phyloP scores from a whole-genome alignment of 768 basidiomycete species.

The Chalciporus chontae region DNA sequence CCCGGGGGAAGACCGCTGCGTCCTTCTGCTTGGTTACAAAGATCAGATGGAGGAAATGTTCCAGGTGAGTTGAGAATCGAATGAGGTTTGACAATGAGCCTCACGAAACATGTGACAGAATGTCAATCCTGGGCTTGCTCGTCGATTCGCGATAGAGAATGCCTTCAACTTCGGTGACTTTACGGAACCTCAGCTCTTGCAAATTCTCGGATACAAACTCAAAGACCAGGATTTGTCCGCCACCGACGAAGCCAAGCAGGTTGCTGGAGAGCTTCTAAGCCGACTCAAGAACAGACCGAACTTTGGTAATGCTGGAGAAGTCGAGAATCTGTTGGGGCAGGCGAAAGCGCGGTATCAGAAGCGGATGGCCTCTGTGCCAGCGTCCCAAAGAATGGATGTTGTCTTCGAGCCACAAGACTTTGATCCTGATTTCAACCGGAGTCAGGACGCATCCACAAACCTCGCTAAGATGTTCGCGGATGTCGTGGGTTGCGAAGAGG shows the following conservation, averaged over 20 bases:
- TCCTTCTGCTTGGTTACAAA: conserved; percentile 64
- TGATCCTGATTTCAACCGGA: conserved; percentile 59
- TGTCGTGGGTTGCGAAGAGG: conserved; percentile 56
- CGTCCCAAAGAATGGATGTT: conserved; percentile 23
- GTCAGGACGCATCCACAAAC: conserved; percentile 44
- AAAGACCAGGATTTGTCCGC: conserved; percentile 55
- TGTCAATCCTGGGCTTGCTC: conserved; percentile 65
- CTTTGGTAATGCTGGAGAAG: conserved; percentile 65
- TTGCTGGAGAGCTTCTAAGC: conserved; percentile 48
- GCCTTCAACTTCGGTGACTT: conserved; percentile 70
- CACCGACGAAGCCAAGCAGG: conserved; percentile 52
- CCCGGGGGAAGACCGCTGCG: conserved; percentile 68
- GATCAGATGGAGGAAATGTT: conserved; percentile 72
- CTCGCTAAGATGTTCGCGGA: conserved; percentile 60
- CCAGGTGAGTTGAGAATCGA: conserved; percentile 41
- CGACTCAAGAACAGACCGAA: conserved; percentile 44
- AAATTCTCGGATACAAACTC: conserved; percentile 56
- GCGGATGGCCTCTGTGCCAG: conserved; percentile 32
- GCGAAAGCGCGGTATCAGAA: conserved; percentile 50
- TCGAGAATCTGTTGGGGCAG: conserved; percentile 56
- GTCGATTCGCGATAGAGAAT: conserved; percentile 67
- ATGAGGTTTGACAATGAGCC: background rate
- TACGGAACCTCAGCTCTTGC: conserved; percentile 46
- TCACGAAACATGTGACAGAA: conserved; percentile 38
- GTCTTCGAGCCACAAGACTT: conserved; percentile 51